Percentiles rank a stretch among this genome's conserved stretches.
These are phyloP conservation scores for Globisporangium camurandrum DNA, from an alignment of 352 stramenopile species.

Conservation along the genomic window DNA sequence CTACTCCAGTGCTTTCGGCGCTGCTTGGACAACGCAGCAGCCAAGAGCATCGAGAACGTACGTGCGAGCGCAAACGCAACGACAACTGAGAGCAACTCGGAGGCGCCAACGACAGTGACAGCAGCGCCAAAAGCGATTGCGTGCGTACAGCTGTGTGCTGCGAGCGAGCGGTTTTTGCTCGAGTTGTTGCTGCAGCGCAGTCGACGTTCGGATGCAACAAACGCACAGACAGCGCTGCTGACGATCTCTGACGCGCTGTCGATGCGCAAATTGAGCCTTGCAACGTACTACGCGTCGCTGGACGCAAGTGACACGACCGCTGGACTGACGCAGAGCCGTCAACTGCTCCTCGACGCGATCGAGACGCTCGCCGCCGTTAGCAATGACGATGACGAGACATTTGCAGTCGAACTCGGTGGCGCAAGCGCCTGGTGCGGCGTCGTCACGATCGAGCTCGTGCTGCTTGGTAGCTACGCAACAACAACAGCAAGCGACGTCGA, in stretches of 20 bases:
- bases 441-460: conserved; percentile 14
- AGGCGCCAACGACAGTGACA: neutral
- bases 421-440: conserved; percentile 56
- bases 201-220: neutral
- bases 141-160: conserved; percentile 6
- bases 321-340: conserved; percentile 18
- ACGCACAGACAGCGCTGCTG: conserved; percentile 10
- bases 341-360: conserved; percentile 16
- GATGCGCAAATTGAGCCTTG: conserved; percentile 28
- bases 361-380: neutral
- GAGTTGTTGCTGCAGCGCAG: conserved; percentile 16
- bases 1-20: conserved; percentile 26
- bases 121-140: neutral
- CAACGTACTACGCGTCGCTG: conserved; percentile 20
- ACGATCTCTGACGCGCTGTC: conserved; percentile 21
- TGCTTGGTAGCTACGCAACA: too few relatives aligned
- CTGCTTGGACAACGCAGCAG: conserved; percentile 20
- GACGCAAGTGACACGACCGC: conserved; percentile 14
- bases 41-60: conserved; percentile 17
- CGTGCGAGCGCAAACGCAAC: conserved; percentile 9
- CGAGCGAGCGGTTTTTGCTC: neutral
- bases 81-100: too few relatives aligned
- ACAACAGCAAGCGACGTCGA: neutral
- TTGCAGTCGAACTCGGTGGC: conserved; percentile 29
- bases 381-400: neutral